Evolutionary conservation across 164 flowering plant species (phyloP).

Genomic region (Brasenia schreberi): DNA sequence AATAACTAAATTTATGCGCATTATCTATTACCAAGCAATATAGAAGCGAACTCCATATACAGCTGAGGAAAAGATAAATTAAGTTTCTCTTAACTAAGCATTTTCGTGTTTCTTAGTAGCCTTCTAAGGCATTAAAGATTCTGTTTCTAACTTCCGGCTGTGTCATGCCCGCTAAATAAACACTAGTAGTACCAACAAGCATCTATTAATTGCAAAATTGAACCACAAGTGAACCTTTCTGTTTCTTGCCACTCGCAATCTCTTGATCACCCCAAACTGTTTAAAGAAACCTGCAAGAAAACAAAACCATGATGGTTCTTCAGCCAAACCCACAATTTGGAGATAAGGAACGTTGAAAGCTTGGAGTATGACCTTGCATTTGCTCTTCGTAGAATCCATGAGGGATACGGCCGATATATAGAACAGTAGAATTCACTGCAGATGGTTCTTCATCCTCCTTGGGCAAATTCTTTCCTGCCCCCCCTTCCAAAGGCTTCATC

Average conservation of each 20-base stretch:
- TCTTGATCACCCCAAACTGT: conserved; percentile 68
- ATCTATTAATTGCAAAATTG: not conserved
- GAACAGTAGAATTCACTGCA: conserved; percentile 42
- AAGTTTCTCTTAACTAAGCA: too few species aligned
- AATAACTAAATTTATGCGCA: too few species aligned
- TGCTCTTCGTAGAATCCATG: conserved; percentile 87
- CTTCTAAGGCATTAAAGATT: too few species aligned
- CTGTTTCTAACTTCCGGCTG: too few species aligned
- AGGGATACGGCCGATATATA: conserved; percentile 83
- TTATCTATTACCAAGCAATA: too few species aligned
- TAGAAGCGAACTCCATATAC: too few species aligned
- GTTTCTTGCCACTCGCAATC: conserved; percentile 65
- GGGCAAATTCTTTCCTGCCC: conserved; percentile 45
- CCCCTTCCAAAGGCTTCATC: conserved; percentile 71
- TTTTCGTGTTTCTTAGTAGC: too few species aligned
- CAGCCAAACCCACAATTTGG: too few species aligned
- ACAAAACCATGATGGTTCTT: too few species aligned
- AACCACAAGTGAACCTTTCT: conserved; percentile 57
- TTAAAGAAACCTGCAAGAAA: conserved; percentile 46
- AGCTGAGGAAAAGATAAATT: too few species aligned
- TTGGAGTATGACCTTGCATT: conserved; percentile 48
- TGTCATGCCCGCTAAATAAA: too few species aligned
- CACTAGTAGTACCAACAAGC: too few species aligned
- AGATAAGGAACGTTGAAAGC: not conserved
- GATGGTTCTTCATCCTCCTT: conserved; percentile 7